Evolutionary conservation across 2,329 filamentous ascomycete species (phyloP).

Genomic region (Aureobasidium lini): DNA sequence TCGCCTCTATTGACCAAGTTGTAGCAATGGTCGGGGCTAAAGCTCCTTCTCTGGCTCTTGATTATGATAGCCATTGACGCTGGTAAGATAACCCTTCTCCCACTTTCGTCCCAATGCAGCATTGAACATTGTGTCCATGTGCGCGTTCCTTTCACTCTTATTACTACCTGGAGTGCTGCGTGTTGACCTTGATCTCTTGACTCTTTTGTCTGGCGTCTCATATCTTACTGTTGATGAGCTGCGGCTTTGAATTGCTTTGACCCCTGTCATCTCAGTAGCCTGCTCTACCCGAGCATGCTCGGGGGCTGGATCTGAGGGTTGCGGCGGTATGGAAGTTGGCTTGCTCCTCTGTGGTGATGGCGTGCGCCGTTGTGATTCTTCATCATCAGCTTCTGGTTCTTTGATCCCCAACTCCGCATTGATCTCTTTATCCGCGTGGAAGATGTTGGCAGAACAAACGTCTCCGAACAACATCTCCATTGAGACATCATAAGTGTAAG

Average conservation of each 20-base stretch:
- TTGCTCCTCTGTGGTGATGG: not conserved
- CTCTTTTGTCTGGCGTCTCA: not conserved
- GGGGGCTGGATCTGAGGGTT: not conserved
- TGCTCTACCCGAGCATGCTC: not conserved
- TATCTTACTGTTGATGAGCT: not conserved
- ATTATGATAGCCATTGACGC: slow-evolving; percentile 23
- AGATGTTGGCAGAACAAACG: slow-evolving; percentile 53
- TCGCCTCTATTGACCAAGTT: no score
- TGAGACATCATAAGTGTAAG: slow-evolving; percentile 57
- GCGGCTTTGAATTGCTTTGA: not conserved
- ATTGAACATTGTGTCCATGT: slow-evolving; percentile 18
- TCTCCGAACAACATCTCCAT: slow-evolving; percentile 65
- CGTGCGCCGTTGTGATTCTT: not conserved
- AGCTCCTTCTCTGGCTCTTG: slow-evolving; percentile 24
- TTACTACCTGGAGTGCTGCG: slow-evolving; percentile 10
- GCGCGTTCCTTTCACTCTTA: slow-evolving; percentile 17
- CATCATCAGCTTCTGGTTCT: not conserved
- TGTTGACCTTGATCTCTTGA: not conserved
- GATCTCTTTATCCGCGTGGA: slow-evolving; percentile 33
- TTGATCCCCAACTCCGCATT: not conserved
- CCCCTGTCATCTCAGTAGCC: not conserved
- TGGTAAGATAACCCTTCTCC: slow-evolving; percentile 23
- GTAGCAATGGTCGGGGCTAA: not conserved
- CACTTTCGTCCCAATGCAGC: slow-evolving; percentile 21
- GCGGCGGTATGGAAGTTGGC: not conserved